Conservation (phyloP, 1,284 basidiomycete genomes). For the Coniferiporia weirii region DNA sequence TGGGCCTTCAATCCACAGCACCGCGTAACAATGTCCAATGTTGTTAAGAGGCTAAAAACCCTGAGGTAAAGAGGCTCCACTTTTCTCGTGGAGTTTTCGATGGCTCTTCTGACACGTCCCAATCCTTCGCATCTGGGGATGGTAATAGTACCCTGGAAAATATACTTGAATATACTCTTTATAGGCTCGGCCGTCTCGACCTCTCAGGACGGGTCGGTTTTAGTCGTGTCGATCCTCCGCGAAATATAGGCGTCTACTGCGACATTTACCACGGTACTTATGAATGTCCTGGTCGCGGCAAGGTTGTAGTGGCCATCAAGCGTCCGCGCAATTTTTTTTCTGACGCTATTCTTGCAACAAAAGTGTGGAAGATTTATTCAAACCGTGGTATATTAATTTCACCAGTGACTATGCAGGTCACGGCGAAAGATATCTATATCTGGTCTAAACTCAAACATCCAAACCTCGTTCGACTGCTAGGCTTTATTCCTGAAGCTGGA, state of each 20-base stretch:
- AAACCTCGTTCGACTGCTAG: constrained; percentile 2
- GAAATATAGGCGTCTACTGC: background rate
- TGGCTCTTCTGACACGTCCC: too few species aligned
- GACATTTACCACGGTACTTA: background rate
- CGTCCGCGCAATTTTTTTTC: background rate
- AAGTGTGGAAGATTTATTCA: too few species aligned
- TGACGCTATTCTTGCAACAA: background rate
- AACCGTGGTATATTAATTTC: too few species aligned
- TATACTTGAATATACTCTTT: too few species aligned
- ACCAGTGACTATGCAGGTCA: background rate
- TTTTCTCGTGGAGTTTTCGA: too few species aligned
- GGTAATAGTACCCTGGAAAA: too few species aligned
- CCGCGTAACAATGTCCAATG: background rate
- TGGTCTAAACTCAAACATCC: constrained; percentile 1
- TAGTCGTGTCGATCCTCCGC: background rate
- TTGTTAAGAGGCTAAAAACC: background rate
- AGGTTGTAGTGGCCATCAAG: background rate
- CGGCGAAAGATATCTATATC: background rate
- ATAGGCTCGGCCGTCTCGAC: background rate
- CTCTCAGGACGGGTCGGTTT: background rate
- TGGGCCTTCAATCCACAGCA: background rate
- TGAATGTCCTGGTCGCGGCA: background rate
- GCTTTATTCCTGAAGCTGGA: background rate
- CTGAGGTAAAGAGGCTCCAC: too few species aligned
- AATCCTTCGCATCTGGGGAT: too few species aligned